Base-by-base conservation (phyloP, 768 basidiomycete species). In the Tricholoma sp. region DNA sequence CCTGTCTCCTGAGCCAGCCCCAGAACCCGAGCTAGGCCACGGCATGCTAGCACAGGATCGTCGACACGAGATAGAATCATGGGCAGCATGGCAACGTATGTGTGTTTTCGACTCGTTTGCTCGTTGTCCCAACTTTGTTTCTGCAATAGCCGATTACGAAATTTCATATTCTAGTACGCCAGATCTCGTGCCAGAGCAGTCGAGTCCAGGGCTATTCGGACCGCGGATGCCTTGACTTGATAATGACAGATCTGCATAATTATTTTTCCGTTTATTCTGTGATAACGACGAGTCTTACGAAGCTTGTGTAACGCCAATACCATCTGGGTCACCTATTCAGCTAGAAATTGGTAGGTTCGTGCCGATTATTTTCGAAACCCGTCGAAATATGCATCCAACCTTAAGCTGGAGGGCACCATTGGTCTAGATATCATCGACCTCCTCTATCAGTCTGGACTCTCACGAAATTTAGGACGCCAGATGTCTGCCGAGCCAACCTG, bases 371-470 rank as follows among this genome's bases (percentile, higher is more conserved):
- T 24, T 24, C 24, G 24, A 24, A 24, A 24, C 1, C 24, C 24
- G 24, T 24, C 4, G 24, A 81, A 45, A 93, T 84, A 66, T 93
- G 91, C 86, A 93, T 88, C 91, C 91, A 93, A n/a, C 91, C 91
- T 17, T 81, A 3, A 84, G 69, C 63, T 89, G 88, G 29, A 79
- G 67, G 9, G 89, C 91, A 6, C 78, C 80, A 55, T 84, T 84
- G 5, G 64, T 77, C 74, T 85, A 84, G 2, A 88, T 72, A 2
- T 88, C 84, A 61, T 93, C 91, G 0, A 78, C 72, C 9, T 76
- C 77, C 45, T 88, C 80, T 17, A 61, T 64, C 5, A 91, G 72
- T 17, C 77, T n/a, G n/a, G n/a, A n/a, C n/a, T n/a, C n/a, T n/a
- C n/a, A n/a, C n/a, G n/a, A n/a, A n/a, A n/a, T n/a, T n/a, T n/a